Percentiles rank a stretch among this genome's conserved stretches.
These are phyloP conservation scores for Cystobasidium tubakii DNA, from an alignment of 768 basidiomycete genomes.

Conservation along the genomic window DNA sequence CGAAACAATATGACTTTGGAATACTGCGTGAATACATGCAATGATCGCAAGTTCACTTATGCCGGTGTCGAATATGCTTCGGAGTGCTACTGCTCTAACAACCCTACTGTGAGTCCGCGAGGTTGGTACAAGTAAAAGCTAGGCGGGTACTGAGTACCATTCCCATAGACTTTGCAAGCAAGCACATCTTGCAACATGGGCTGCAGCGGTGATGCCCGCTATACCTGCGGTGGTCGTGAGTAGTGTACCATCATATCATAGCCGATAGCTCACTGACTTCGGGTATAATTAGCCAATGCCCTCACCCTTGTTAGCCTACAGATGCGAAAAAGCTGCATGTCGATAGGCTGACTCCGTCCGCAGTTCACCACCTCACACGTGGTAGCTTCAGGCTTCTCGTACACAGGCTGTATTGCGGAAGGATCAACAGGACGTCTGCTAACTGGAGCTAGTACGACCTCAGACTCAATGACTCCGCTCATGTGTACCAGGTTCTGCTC, in stretches of 20 bases:
- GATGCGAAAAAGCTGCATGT: too few relatives aligned
- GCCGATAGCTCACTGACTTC: too few relatives aligned
- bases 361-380: background rate
- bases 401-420: constrained; percentile 6
- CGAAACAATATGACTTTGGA: background rate
- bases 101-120: background rate
- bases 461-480: constrained; percentile 3
- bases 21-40: constrained; percentile 8
- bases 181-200: constrained; percentile 12
- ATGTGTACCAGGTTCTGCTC: constrained; percentile 19
- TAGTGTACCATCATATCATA: background rate
- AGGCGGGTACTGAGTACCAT: too few relatives aligned
- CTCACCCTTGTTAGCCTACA: background rate
- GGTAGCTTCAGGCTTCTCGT: background rate
- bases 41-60: constrained; percentile 4
- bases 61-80: background rate
- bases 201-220: constrained; percentile 12
- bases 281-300: constrained; percentile 9
- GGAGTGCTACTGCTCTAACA: constrained; percentile 20
- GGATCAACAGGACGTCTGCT: constrained; percentile 6
- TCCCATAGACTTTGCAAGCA: background rate
- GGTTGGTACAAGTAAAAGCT: too few relatives aligned
- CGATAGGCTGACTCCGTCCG: background rate
- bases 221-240: constrained; percentile 19
- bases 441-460: background rate